Conservation (phyloP, 2,329 filamentous ascomycete species). For the Colletotrichum lindemuthianum region DNA sequence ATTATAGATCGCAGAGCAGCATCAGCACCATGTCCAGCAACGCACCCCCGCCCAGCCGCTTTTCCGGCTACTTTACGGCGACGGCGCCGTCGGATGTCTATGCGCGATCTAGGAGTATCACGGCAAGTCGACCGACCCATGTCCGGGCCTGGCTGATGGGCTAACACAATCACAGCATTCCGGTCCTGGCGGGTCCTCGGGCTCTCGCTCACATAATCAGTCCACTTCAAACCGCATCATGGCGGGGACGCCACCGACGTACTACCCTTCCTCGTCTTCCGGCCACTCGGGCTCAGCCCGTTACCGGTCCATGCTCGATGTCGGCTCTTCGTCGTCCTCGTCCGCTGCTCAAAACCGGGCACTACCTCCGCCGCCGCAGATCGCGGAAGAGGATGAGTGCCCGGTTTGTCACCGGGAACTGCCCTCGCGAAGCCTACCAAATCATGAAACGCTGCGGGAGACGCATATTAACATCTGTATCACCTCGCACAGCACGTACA, state of each 20-base stretch:
- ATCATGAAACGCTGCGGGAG: constrained; percentile 66
- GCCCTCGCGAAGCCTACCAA: constrained; percentile 64
- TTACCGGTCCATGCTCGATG: constrained; percentile 46
- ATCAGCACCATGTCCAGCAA: constrained; percentile 46
- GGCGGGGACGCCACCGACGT: constrained; percentile 50
- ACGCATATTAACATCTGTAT: constrained; percentile 70
- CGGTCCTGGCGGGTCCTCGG: constrained; percentile 38
- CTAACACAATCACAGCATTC: constrained; percentile 39
- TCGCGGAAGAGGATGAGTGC: constrained; percentile 80
- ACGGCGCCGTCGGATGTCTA: constrained; percentile 48
- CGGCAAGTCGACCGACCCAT: constrained; percentile 3
- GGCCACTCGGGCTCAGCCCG: constrained; percentile 37
- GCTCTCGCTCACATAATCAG: constrained; percentile 45
- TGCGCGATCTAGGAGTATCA: constrained; percentile 35
- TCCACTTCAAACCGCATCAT: constrained; percentile 52
- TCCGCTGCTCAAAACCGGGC: constrained; percentile 50
- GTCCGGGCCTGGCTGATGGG: constrained; percentile 9
- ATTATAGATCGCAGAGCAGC: constrained; percentile 59
- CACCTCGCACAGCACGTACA: constrained; percentile 62
- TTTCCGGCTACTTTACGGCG: constrained; percentile 50
- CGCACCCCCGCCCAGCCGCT: constrained; percentile 43
- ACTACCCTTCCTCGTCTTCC: constrained; percentile 43
- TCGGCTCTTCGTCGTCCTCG: constrained; percentile 46
- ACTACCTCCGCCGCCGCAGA: constrained; percentile 56
- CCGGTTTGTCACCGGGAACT: constrained; percentile 80